Evolutionary conservation across 352 stramenopile genomes (phyloP).

Genomic region (Phytophthora fragariae): DNA sequence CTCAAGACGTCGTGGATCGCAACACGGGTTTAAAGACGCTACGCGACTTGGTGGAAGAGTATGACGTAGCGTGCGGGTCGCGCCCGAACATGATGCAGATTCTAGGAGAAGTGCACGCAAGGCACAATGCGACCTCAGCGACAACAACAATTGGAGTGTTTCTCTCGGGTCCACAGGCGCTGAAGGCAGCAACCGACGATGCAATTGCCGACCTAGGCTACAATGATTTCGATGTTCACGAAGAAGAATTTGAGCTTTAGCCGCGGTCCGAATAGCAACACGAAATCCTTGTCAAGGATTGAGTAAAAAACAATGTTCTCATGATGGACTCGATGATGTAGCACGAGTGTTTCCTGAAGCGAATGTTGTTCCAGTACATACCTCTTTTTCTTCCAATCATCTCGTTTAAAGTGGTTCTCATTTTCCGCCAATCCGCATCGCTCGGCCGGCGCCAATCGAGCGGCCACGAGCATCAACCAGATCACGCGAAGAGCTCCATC

Average conservation of each 20-base stretch:
- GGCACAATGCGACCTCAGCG: conserved; percentile 3
- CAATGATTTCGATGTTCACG: conserved; percentile 36
- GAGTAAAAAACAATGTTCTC: too few species aligned
- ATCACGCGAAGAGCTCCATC: conserved; percentile 26
- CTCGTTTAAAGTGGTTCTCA: background rate
- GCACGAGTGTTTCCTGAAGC: background rate
- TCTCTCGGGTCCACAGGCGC: conserved; percentile 46
- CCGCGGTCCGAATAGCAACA: too few species aligned
- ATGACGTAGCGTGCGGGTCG: conserved; percentile 33
- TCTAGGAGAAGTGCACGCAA: conserved; percentile 36
- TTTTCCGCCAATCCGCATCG: background rate
- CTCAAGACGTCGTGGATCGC: background rate
- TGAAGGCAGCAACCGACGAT: conserved; percentile 40
- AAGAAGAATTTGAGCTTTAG: conserved; percentile 45
- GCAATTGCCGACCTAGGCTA: conserved; percentile 23
- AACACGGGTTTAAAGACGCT: conserved; percentile 32
- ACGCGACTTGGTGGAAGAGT: conserved; percentile 40
- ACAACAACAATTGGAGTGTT: conserved; percentile 44
- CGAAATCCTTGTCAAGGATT: too few species aligned
- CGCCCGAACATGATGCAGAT: conserved; percentile 45
- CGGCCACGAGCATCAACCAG: conserved; percentile 18
- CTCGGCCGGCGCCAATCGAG: conserved; percentile 32
- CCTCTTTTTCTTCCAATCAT: conserved; percentile 15
- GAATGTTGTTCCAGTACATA: conserved; percentile 1
- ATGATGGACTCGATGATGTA: background rate